Evolutionary conservation across 805 yeast genomes (phyloP), one percentile per base, ranked within the genome.

Genomic region (Saturnispora sekii): DNA sequence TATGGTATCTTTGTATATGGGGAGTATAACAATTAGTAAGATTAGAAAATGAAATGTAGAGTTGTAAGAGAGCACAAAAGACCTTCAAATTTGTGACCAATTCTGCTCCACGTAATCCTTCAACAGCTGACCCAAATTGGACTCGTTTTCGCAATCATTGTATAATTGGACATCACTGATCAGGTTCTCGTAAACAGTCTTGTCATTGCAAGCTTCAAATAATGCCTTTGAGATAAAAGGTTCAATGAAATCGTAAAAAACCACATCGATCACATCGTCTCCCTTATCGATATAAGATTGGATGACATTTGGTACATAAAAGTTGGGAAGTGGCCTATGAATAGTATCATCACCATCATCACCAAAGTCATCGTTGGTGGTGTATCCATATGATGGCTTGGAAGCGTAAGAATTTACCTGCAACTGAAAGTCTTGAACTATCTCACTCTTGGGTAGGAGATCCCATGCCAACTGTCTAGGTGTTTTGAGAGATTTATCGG

Each of bases 331-430:
- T 1, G 84, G 73, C 47, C 64, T 67, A 64, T 84, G 89, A 46
- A 78, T 53, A 33, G 87, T 72, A 67, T 84, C 97, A 59, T 93
- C 98, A 17, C 98, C 98, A 50, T 79, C 78, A 51, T 68, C 63
- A 0, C 97, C 98, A 53, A 73, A 70, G 56, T 90, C 97, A 58
- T 93, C 98, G 38, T 63, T 54, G 0, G 98, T 90, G 0, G 78
- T 79, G 53, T 83, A 84, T 0, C 98, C 98, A 48, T 75, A 76
- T 1, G 77, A 53, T 5, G 48, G 51, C 44, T 44, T 48, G 26
- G 26, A 21, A 35, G 40, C 21, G 12, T 18, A 18, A n/a, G 21
- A 10, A 9, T 16, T 10, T 14, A 29, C 15, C 14, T 38, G n/a
- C 6, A 7, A 7, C 3, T 17, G 15, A 53, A 8, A 21, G n/a